Conservation (phyloP, 805 yeast genomes). For the Lachancea kluyveri region DNA sequence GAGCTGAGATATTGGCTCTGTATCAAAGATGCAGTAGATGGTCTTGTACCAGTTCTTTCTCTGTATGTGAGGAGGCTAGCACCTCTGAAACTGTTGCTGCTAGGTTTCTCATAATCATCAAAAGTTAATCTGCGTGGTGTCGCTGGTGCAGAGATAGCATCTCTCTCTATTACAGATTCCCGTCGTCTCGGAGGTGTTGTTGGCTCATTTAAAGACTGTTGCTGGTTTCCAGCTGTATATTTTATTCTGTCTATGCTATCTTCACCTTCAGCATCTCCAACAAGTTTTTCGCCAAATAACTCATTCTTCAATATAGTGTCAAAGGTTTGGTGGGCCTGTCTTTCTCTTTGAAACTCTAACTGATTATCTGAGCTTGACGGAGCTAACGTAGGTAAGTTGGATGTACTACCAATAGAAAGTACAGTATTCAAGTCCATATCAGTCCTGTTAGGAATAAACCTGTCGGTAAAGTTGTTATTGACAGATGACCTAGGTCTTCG, state of each 20-base stretch:
- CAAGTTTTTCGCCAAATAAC: constrained; percentile 81
- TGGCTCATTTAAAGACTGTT: constrained; percentile 7
- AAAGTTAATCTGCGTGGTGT: constrained; percentile 31
- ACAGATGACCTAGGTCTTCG: constrained; percentile 27
- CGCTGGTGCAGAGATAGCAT: constrained; percentile 22
- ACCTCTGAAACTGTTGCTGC: constrained; percentile 29
- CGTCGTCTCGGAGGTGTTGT: constrained; percentile 9
- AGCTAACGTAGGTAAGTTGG: constrained; percentile 21
- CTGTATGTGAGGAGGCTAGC: constrained; percentile 70
- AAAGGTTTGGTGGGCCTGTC: constrained; percentile 83
- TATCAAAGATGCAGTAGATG: constrained; percentile 52
- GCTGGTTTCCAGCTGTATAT: constrained; percentile 27
- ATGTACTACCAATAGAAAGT: constrained; percentile 35
- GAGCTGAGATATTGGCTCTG: constrained; percentile 62
- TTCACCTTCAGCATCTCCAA: constrained; percentile 34
- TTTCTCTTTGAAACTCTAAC: constrained; percentile 60
- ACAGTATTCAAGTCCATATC: constrained; percentile 89
- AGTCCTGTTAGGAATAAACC: constrained; percentile 82
- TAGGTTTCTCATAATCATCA: constrained; percentile 19
- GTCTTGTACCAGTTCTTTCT: constrained; percentile 61
- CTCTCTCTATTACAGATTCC: constrained; percentile 2
- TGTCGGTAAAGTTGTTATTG: constrained; percentile 55
- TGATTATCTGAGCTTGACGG: constrained; percentile 43
- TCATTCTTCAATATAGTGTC: constrained; percentile 83
- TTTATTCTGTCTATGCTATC: constrained; percentile 28